phyloP scores from a whole-genome alignment of 352 stramenopile species.

The Phytophthora citrophthora region DNA sequence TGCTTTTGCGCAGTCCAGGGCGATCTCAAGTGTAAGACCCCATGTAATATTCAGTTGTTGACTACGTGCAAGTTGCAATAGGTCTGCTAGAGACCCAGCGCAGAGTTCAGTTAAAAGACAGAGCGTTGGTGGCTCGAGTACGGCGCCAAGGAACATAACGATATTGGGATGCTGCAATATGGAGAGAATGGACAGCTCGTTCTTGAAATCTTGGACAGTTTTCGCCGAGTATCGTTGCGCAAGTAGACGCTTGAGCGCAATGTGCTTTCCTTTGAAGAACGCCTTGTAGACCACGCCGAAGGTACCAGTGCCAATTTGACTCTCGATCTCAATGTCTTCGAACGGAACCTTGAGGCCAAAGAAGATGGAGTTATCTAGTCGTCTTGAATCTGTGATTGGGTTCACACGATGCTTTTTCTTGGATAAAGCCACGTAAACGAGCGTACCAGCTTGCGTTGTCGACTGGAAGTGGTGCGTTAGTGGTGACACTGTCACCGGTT shows the following conservation, averaged over 20 bases:
- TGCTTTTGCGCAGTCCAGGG: constrained; percentile 66
- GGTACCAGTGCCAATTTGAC: constrained; percentile 72
- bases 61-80: constrained; percentile 73
- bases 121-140: constrained; percentile 71
- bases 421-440: constrained; percentile 73
- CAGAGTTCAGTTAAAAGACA: constrained; percentile 81
- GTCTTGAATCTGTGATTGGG: constrained; percentile 62
- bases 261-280: constrained; percentile 74
- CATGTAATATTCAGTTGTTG: constrained; percentile 77
- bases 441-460: constrained; percentile 70
- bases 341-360: constrained; percentile 73
- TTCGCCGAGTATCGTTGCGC: constrained; percentile 63
- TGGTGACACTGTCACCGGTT: constrained; percentile 64
- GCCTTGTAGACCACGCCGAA: constrained; percentile 86
- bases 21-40: constrained; percentile 75
- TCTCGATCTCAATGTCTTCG: constrained; percentile 70
- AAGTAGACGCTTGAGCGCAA: constrained; percentile 74
- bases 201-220: constrained; percentile 74
- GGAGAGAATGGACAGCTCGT: constrained; percentile 86
- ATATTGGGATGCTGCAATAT: constrained; percentile 82
- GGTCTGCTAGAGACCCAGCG: constrained; percentile 64
- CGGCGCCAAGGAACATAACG: constrained; percentile 80
- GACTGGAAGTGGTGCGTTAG: constrained; percentile 68
- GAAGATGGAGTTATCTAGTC: constrained; percentile 66
- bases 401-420: constrained; percentile 68